phyloP scores from a whole-genome alignment of 148 eudicot species.

The Selenicereus undatus region DNA sequence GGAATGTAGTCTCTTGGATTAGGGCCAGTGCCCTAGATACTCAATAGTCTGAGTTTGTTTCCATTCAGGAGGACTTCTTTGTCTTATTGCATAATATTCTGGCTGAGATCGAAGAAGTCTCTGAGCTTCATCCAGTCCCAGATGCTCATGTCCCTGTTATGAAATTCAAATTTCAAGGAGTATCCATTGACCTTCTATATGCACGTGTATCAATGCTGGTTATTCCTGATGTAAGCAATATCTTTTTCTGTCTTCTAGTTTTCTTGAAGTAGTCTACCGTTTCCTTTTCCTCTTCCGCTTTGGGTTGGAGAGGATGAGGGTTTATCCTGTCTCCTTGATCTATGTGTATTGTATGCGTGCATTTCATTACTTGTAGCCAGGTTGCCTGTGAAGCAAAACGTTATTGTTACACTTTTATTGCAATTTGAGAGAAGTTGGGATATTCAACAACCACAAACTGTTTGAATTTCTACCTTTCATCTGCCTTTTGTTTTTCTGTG shows the following conservation, averaged over 20 bases:
- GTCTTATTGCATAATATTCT: constrained; percentile 46
- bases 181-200: constrained; percentile 79
- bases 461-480: background rate
- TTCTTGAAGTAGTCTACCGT: background rate
- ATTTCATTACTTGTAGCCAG: background rate
- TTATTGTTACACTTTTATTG: background rate
- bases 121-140: constrained; percentile 87
- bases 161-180: constrained; percentile 79
- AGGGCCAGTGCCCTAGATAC: background rate
- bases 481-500: background rate
- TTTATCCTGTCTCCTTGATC: background rate
- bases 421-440: background rate
- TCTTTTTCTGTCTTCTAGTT: background rate
- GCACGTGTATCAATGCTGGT: constrained; percentile 73
- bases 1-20: background rate
- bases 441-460: background rate
- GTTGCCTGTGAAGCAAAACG: background rate
- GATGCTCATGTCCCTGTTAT: constrained; percentile 93
- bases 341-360: background rate
- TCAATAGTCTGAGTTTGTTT: constrained; percentile 6
- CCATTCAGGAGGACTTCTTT: constrained; percentile 67
- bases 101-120: constrained; percentile 66
- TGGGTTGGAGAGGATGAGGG: background rate
- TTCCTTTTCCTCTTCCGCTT: background rate
- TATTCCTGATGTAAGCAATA: constrained; percentile 69